Evolutionary conservation across 805 yeast genomes (phyloP).

Genomic region (Suhomyces canberraensis): DNA sequence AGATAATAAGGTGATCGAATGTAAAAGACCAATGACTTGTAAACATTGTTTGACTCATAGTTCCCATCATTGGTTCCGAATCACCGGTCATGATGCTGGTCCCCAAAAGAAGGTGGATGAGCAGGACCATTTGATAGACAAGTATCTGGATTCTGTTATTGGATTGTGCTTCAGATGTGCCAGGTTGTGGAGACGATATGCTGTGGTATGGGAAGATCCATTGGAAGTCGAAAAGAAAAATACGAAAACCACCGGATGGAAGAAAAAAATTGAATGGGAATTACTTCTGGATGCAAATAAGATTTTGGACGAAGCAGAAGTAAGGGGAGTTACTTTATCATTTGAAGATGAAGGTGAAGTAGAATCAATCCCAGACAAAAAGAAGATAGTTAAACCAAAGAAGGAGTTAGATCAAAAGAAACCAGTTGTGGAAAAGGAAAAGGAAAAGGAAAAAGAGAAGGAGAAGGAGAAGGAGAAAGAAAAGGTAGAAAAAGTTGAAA

Average conservation of each 20-base stretch:
- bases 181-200: conserved; percentile 86
- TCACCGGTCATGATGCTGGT: conserved; percentile 55
- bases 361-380: not conserved
- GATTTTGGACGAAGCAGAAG: conserved; percentile 50
- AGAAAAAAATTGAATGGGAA: conserved; percentile 64
- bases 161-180: conserved; percentile 89
- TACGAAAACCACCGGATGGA: conserved; percentile 50
- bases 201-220: conserved; percentile 82
- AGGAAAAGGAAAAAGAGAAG: not conserved
- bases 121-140: conserved; percentile 2
- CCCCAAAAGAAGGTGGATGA: conserved; percentile 20
- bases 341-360: conserved; percentile 13
- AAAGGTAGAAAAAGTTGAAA: conserved; percentile 3
- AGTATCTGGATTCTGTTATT: conserved; percentile 28
- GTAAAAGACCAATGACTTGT: conserved; percentile 52
- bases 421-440: not conserved
- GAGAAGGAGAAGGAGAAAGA: not conserved
- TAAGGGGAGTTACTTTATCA: conserved; percentile 17
- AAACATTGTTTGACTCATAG: conserved; percentile 62
- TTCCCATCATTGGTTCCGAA: conserved; percentile 65
- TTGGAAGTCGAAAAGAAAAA: conserved; percentile 54
- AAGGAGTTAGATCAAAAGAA: not conserved
- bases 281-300: conserved; percentile 57
- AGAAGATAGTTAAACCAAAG: conserved; percentile 1
- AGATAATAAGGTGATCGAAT: conserved; percentile 41